Evolutionary conservation across 805 yeast species (phyloP).

Genomic region (Deakozyma indianensis): DNA sequence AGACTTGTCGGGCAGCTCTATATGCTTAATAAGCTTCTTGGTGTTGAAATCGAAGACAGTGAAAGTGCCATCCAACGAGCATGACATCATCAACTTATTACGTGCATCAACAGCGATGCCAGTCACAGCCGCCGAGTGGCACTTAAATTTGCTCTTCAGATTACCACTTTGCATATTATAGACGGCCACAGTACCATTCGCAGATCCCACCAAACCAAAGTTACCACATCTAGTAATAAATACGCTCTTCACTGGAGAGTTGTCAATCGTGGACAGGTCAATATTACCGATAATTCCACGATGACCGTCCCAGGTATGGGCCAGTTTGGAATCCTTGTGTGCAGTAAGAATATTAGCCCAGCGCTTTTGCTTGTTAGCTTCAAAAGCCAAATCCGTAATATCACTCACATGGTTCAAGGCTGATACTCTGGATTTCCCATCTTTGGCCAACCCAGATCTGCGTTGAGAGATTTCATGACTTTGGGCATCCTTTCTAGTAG

Average conservation of each 20-base stretch:
- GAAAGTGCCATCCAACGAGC: constrained; percentile 79
- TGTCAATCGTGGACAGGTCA: constrained; percentile 60
- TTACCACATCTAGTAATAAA: constrained; percentile 88
- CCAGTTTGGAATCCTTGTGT: constrained; percentile 69
- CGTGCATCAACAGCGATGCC: constrained; percentile 83
- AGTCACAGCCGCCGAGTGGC: constrained; percentile 52
- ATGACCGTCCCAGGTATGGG: constrained; percentile 81
- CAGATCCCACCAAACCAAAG: constrained; percentile 83
- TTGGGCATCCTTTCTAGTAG: constrained; percentile 91
- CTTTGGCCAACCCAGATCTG: constrained; percentile 15
- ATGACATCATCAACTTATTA: constrained; percentile 75
- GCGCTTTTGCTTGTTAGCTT: constrained; percentile 63
- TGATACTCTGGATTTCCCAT: not conserved
- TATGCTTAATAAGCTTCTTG: constrained; percentile 49
- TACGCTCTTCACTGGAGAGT: constrained; percentile 58
- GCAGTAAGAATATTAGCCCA: constrained; percentile 92
- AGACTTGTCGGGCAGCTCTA: constrained; percentile 40
- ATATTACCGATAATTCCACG: constrained; percentile 69
- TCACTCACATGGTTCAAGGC: constrained; percentile 37
- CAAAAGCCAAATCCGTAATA: constrained; percentile 53
- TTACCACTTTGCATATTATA: constrained; percentile 90
- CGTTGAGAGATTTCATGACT: constrained; percentile 86
- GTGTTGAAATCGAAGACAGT: constrained; percentile 77
- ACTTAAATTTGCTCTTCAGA: constrained; percentile 49
- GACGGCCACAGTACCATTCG: constrained; percentile 69